These are phyloP conservation scores for Penicillium argentinense DNA, from an alignment of 495 filamentous ascomycete species.

Conservation along the genomic window DNA sequence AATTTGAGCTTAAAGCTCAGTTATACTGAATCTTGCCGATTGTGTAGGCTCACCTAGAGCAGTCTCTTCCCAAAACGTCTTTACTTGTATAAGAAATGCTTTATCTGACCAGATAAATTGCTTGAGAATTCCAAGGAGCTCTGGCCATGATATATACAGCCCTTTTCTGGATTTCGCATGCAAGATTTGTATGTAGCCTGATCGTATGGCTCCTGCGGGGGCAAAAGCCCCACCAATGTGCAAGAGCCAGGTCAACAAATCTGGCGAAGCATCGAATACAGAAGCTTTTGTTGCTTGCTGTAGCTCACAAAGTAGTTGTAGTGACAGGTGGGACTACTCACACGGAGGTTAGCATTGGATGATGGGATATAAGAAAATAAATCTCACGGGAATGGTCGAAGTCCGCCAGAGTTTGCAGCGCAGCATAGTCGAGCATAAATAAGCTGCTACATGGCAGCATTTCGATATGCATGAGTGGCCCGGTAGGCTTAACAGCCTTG, in stretches of 20 bases:
- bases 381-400: slow-evolving; percentile 32
- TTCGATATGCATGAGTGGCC: slow-evolving; percentile 20
- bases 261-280: slow-evolving; percentile 27
- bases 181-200: slow-evolving; percentile 29
- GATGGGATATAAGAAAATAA: neutral
- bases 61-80: slow-evolving; percentile 31
- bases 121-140: slow-evolving; percentile 26
- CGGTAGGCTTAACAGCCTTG: slow-evolving; percentile 27
- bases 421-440: slow-evolving; percentile 37
- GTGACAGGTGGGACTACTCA: slow-evolving; percentile 33
- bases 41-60: neutral
- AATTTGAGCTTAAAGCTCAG: too few relatives aligned
- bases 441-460: slow-evolving; percentile 38
- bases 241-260: slow-evolving; percentile 36
- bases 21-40: neutral
- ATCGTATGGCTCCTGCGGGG: slow-evolving; percentile 26
- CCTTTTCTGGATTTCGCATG: slow-evolving; percentile 10
- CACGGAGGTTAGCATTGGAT: neutral
- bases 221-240: slow-evolving; percentile 42
- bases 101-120: slow-evolving; percentile 43
- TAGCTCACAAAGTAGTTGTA: slow-evolving; percentile 30
- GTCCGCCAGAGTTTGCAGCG: slow-evolving; percentile 38
- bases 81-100: slow-evolving; percentile 29
- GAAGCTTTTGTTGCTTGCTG: slow-evolving; percentile 21
- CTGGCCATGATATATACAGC: slow-evolving; percentile 26